phyloP scores from a whole-genome alignment of 192 early-diverging fungal genomes.

The Glomus cerebriforme region DNA sequence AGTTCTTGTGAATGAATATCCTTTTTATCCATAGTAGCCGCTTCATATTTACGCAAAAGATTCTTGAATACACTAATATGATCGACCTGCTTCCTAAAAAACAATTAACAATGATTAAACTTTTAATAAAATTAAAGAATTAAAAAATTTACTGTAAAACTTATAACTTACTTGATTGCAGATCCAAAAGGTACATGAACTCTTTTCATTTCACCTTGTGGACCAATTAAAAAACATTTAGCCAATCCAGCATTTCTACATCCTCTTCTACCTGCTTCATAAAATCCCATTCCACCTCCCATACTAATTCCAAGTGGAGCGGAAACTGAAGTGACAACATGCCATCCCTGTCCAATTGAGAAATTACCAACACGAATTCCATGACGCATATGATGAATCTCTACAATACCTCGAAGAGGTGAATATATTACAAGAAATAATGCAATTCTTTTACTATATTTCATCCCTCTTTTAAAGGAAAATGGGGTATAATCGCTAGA shows the following conservation, averaged over 20 bases:
- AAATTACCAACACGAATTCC: constrained; percentile 60
- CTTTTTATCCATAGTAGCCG: not conserved
- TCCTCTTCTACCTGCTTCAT: constrained; percentile 23
- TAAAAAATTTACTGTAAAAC: not conserved
- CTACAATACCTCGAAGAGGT: constrained; percentile 60
- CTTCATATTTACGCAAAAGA: not conserved
- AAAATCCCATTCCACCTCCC: constrained; percentile 40
- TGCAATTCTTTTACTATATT: constrained; percentile 32
- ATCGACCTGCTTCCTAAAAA: not conserved
- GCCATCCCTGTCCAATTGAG: constrained; percentile 61
- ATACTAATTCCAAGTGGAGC: constrained; percentile 48
- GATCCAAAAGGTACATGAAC: constrained; percentile 34
- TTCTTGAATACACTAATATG: not conserved
- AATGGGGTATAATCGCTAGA: not conserved
- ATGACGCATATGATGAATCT: constrained; percentile 64
- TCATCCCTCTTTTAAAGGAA: constrained; percentile 13
- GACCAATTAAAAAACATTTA: constrained; percentile 55
- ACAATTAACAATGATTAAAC: not conserved
- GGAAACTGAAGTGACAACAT: constrained; percentile 50
- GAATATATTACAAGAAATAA: constrained; percentile 69
- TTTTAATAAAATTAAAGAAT: no score
- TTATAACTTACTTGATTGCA: not conserved
- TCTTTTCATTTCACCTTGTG: constrained; percentile 50
- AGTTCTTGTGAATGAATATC: not conserved
- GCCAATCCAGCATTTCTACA: constrained; percentile 38